Evolutionary conservation across 2,329 filamentous ascomycete genomes (phyloP), one percentile per base, ranked within the genome.

Genomic region (Botrytis cinerea): DNA sequence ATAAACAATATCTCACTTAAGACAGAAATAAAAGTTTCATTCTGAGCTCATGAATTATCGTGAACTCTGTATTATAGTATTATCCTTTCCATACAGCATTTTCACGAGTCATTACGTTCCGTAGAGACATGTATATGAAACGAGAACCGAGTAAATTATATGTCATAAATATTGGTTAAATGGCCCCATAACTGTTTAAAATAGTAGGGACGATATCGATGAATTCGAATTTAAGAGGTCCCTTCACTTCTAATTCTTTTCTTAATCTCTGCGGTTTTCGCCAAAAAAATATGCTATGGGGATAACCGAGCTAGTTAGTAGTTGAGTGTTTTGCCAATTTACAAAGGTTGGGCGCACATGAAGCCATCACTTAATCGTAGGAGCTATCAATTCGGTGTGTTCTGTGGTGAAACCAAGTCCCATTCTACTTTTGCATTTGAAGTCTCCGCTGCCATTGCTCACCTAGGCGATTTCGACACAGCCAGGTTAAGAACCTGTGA

Each of bases 401-500:
- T 54, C 6, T 14, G 12, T 16, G 10, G 48, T n/a, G 12, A 54
- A n/a, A n/a, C 12, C 25, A n/a, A 3, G 5, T 2, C 9, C 25
- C 14, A 54, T 2, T 14, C 5, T 54, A 16, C 16, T 5, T n/a
- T 14, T 5, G 5, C 25, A 14, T n/a, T n/a, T 54, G 48, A 3
- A 2, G 2, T n/a, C 12, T 6, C 6, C 4, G 25, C 2, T 54
- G 25, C 25, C 5, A 16, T n/a, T 54, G 4, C 5, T 54, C 48
- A 16, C 5, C 12, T 54, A 14, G 48, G 25, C 48, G 5, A n/a
- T n/a, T n/a, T 54, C 12, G 25, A 54, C 16, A 12, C n/a, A 25
- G 14, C 14, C 1, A 54, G 5, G 12, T n/a, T 54, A 3, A 5
- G 5, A 4, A n/a, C 7, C 48, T 16, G 25, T 7, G 0, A 54